Conservation (phyloP, 352 stramenopile species). For the Pythium rishiriense region DNA sequence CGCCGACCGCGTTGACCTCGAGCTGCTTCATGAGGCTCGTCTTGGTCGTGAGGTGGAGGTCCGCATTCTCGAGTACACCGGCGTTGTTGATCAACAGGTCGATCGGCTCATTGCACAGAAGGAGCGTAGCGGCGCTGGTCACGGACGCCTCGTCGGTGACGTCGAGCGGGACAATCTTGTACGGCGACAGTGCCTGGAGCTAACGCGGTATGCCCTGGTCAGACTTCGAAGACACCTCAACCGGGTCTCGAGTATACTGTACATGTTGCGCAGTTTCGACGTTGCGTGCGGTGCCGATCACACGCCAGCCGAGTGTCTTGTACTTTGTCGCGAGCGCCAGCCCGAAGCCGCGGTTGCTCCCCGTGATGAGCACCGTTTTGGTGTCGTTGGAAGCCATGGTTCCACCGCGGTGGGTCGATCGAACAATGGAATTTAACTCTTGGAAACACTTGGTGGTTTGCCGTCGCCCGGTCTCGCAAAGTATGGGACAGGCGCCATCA, state of each 20-base stretch:
- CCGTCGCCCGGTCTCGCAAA: no score
- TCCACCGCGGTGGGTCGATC: no score
- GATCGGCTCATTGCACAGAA: slow-evolving; percentile 25
- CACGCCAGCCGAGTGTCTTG: slow-evolving; percentile 38
- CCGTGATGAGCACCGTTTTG: slow-evolving; percentile 56
- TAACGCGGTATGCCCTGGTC: no score
- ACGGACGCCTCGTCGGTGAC: slow-evolving; percentile 23
- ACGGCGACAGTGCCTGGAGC: neutral
- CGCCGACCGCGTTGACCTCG: slow-evolving; percentile 39
- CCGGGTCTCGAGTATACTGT: no score
- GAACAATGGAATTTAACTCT: no score
- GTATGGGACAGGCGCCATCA: no score
- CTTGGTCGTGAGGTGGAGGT: slow-evolving; percentile 4
- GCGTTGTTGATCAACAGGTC: slow-evolving; percentile 51
- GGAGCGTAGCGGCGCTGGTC: slow-evolving; percentile 13
- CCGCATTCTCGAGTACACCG: slow-evolving; percentile 12
- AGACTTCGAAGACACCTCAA: no score
- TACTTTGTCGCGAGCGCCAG: slow-evolving; percentile 42
- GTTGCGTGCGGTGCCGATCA: slow-evolving; percentile 38
- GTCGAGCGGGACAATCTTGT: slow-evolving; percentile 20
- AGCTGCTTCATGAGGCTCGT: slow-evolving; percentile 30
- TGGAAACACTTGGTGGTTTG: no score
- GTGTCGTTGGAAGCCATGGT: no score
- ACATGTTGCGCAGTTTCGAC: neutral
- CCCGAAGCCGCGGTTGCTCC: slow-evolving; percentile 44